Evolutionary conservation across 208 protist species (phyloP), one percentile per base, ranked within the genome.

Genomic region (Wallacemonas sp.): DNA sequence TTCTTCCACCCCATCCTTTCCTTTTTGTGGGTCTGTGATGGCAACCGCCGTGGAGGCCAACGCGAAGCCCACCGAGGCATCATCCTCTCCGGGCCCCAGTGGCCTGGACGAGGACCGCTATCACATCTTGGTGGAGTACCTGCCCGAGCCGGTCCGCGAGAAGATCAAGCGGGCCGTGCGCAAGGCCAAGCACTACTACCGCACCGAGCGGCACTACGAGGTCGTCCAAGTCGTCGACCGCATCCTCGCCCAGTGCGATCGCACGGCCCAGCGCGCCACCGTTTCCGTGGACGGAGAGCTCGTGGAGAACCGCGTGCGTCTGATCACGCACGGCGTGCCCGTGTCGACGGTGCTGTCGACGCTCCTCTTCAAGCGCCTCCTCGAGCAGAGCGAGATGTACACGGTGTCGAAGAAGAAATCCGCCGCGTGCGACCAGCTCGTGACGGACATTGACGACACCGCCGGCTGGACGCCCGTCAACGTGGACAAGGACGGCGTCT

Each of bases 151-250:
- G n/a, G 43, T 77, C n/a, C 52, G 66, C 12, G 62, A 61, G 27
- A 67, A 55, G 17, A 47, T 72, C 14, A 43, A 65, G 17, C 61
- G 38, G 2, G 30, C 38, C 16, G 52, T 80, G 19, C 34, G 32
- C 4, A 67, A 76, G 34, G 79, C 79, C 9, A 43, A 30, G 30
- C 46, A 78, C 9, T 57, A 88, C 3, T 86, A 70, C 61, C 33
- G 46, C 38, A 66, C 68, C 3, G 81, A 88, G 68, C 65, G 81
- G 6, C 76, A 86, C 58, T 81, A 76, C 56, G 81, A 87, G 52
- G 80, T 85, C 47, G 34, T 80, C 21, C 34, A 73, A 48, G 57
- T 68, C 56, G 68, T 81, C 64, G 62, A 84, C 24, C 57, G 48
- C 16, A 29, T 84, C 17, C 30, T 73, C 21, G 43, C 58, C 16